Evolutionary conservation across 2,329 filamentous ascomycete genomes (phyloP).

Genomic region (Arthrobotrys megalospora): DNA sequence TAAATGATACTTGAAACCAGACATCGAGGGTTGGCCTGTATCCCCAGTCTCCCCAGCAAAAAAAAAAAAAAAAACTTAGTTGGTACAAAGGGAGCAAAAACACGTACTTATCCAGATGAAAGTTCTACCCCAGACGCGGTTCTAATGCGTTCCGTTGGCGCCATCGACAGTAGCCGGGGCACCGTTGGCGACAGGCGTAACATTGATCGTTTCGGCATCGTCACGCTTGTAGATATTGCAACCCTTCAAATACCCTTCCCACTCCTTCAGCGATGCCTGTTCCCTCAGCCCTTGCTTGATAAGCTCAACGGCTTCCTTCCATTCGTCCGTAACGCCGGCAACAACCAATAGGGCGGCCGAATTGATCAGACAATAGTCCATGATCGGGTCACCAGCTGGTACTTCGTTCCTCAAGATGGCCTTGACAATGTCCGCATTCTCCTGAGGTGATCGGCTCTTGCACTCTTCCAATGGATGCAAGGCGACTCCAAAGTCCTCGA

Average conservation of each 20-base stretch:
- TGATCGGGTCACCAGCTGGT: conserved; percentile 83
- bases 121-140: neutral
- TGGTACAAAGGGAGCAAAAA: neutral
- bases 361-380: conserved; percentile 96
- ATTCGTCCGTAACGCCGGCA: conserved; percentile 88
- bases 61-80: too few relatives aligned
- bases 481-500: conserved; percentile 85
- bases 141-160: conserved; percentile 16
- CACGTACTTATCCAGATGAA: neutral
- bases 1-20: conserved; percentile 12
- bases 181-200: neutral
- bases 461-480: conserved; percentile 82
- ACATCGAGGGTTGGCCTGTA: conserved; percentile 7
- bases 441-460: conserved; percentile 83
- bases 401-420: conserved; percentile 73
- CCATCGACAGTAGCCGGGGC: neutral
- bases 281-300: conserved; percentile 90
- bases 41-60: neutral
- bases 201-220: neutral
- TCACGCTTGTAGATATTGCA: conserved; percentile 11
- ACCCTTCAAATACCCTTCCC: conserved; percentile 75
- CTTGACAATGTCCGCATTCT: conserved; percentile 89
- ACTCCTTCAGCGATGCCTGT: conserved; percentile 86
- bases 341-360: conserved; percentile 89
- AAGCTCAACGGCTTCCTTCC: conserved; percentile 93